Conservation (phyloP, 2,329 filamentous ascomycete species). For the Pseudophaeomoniella oleicola region DNA sequence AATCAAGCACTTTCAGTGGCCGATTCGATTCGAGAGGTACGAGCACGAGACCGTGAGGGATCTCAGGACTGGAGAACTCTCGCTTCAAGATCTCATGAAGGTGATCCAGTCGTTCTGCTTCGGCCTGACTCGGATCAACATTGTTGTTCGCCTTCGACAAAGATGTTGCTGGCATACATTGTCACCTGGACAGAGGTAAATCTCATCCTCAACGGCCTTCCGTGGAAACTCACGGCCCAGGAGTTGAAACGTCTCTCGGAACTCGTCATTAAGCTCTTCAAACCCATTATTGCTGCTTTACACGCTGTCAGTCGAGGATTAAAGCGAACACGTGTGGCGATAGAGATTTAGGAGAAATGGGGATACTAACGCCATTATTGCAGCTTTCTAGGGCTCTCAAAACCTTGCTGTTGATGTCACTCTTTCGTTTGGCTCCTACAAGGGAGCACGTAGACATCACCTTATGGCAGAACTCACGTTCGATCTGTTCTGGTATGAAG, state of each 20-base stretch:
- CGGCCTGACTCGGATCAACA: constrained; percentile 36
- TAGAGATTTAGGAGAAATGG: too few relatives aligned
- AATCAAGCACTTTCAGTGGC: constrained; percentile 51
- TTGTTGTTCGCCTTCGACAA: too few relatives aligned
- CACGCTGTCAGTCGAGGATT: too few relatives aligned
- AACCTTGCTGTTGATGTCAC: too few relatives aligned
- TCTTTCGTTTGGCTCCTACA: too few relatives aligned
- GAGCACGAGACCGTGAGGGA: constrained; percentile 45
- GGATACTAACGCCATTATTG: too few relatives aligned
- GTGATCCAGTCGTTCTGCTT: constrained; percentile 49
- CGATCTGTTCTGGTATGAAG: too few relatives aligned
- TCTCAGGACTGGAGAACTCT: constrained; percentile 33
- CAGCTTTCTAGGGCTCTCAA: too few relatives aligned
- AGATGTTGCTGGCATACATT: constrained; percentile 43
- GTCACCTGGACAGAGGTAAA: constrained; percentile 56
- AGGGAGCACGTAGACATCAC: too few relatives aligned
- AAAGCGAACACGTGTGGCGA: too few relatives aligned
- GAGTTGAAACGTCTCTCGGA: constrained; percentile 43
- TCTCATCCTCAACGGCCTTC: constrained; percentile 48
- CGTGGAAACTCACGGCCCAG: constrained; percentile 53
- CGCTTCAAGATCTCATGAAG: constrained; percentile 48
- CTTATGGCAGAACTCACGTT: too few relatives aligned
- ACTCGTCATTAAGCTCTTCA: constrained; percentile 39
- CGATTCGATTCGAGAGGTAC: constrained; percentile 51
- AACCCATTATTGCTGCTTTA: background rate